Base-by-base conservation (phyloP, 2,329 filamentous ascomycete genomes). In the Seiridium unicorne region DNA sequence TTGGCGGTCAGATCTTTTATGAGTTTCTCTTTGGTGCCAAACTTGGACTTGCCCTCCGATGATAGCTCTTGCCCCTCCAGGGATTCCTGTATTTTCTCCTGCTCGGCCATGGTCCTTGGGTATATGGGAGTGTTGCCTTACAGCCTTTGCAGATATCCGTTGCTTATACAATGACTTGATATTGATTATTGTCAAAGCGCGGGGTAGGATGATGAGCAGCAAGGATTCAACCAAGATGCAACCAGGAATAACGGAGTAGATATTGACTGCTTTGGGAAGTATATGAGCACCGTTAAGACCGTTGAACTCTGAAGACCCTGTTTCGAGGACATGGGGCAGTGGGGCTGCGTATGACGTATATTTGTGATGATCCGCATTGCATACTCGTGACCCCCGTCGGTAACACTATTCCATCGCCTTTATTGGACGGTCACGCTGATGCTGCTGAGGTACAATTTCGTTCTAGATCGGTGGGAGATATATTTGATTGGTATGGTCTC, bases 1-100 rank as follows among this genome's bases (percentile, higher is more conserved):
- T 65, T 64, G 32, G 63, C 55, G 44, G 62, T 68, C 61, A 73
- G 71, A 51, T 73, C 70, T 35, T 70, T 63, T 11, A 72, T 55
- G 10, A 72, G 66, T 65, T 70, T 71, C 18, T 55, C 53, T 32
- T 55, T 55, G 53, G 53, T 46, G 7, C 53, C 53, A 18, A 42
- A 44, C 7, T 38, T 36, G 32, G 49, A 53, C 49, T 53, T 53
- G 49, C 32, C 49, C 49, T 53, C 34, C 51, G 32, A 44, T 34
- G 55, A 44, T 35, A 34, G 49, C 49, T 53, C 49, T 34, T 38
- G 32, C 31, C 49, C 49, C 49, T 53, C 53, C 5, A 55, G 11
- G 38, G 38, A 32, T 38, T 55, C 36, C 38, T 42, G 26, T 4
- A 44, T 38, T 13, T 35, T 11, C 36, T 46, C 38, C 38, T 44